Base-by-base conservation (phyloP, 441 rosid species). In the Geranium incanum region DNA sequence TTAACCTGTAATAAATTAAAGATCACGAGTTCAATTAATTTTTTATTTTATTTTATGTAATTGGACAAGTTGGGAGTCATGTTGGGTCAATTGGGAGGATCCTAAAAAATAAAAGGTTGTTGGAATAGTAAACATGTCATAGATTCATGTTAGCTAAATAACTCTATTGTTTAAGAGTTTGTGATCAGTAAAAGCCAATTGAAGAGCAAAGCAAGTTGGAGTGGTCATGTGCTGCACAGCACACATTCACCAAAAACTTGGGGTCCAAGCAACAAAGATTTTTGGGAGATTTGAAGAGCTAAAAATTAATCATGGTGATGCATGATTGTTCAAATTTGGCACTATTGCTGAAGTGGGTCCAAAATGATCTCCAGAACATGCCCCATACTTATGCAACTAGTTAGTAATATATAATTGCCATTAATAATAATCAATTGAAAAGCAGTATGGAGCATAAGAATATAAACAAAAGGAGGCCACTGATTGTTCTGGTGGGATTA, bases 391-490 rank as follows among this genome's bases (percentile, higher is more conserved):
- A 45, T 45, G 12, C 52, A 45, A 9, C 13, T 2, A 9, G 52
- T 45, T 45, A 45, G 3, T 13, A 9, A 9, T 13, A 45, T 21
- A 38, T 38, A 4, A 38, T 6, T 38, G 8, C 41, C 8, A 38
- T 9, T 45, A 45, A 45, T 3, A 50, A 12, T n/a, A 13, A 52
- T n/a, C 6, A 52, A 52, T 1, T 52, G 60, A 4, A 15, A 52
- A 52, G 60, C 60, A 13, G 19, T n/a, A 52, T 52, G 60, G 60
- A 52, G 60, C 60, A 52, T 52, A 52, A 52, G 60, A 52, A 52
- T 52, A 52, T 52, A 52, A 52, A 52, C 15, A 52, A 28, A 52
- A 52, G 60, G 60, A 52, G 60, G 60, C 60, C 60, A 52, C 60
- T 48, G 15, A 48, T 52, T 16, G 15, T 2, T 4, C 6, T 8